Evolutionary conservation across 768 basidiomycete species (phyloP).

Genomic region (Favolaschia claudopus): DNA sequence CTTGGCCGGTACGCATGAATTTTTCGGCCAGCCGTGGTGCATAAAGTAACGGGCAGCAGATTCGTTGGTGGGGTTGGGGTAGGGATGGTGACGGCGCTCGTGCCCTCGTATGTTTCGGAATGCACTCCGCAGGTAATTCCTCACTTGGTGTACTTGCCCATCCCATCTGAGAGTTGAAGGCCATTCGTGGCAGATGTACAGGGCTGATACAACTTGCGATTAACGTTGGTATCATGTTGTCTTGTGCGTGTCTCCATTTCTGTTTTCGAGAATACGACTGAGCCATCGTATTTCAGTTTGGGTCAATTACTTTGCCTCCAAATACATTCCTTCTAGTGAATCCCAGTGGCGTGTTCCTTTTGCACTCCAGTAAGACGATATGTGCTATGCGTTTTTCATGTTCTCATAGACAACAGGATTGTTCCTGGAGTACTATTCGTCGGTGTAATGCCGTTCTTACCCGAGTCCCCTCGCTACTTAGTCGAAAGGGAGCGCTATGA

Average conservation of each 20-base stretch:
- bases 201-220: slow-evolving; percentile 51
- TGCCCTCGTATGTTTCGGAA: slow-evolving; percentile 61
- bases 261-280: not conserved
- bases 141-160: too few species aligned
- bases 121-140: slow-evolving; percentile 54
- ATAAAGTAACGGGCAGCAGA: slow-evolving; percentile 59
- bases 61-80: slow-evolving; percentile 70
- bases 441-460: slow-evolving; percentile 53
- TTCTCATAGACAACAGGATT: slow-evolving; percentile 37
- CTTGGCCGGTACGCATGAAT: slow-evolving; percentile 13
- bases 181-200: slow-evolving; percentile 59
- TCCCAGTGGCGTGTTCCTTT: slow-evolving; percentile 64
- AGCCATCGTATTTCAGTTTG: slow-evolving; percentile 43
- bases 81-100: slow-evolving; percentile 58
- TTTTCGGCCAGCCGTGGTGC: too few species aligned
- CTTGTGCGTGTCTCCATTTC: slow-evolving; percentile 36
- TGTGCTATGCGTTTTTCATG: too few species aligned
- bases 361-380: slow-evolving; percentile 46
- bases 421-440: slow-evolving; percentile 60
- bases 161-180: too few species aligned
- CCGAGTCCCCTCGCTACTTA: slow-evolving; percentile 66
- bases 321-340: slow-evolving; percentile 44
- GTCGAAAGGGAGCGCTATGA: slow-evolving; percentile 54
- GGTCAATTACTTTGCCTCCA: slow-evolving; percentile 54
- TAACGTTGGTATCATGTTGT: slow-evolving; percentile 45